Evolutionary conservation across 257 asterid genomes (phyloP).

Genomic region (Anisodus acutangulus): DNA sequence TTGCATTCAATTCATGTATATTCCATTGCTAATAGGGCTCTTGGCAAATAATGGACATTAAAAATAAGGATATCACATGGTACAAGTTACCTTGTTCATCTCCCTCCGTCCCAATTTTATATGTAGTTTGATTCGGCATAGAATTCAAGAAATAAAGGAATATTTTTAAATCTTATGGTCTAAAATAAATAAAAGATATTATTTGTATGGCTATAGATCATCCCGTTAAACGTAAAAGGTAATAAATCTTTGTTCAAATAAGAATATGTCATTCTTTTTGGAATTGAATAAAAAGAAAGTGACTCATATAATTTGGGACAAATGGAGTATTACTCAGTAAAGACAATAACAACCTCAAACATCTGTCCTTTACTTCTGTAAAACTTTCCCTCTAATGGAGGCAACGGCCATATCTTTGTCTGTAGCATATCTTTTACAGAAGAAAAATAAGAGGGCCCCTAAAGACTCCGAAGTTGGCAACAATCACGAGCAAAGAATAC

Average conservation of each 20-base stretch:
- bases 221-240: too few species aligned
- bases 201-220: too few species aligned
- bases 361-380: slow-evolving; percentile 21
- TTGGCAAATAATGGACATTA: not conserved
- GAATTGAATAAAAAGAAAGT: too few species aligned
- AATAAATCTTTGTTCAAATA: too few species aligned
- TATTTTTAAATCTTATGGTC: too few species aligned
- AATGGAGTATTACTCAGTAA: not conserved
- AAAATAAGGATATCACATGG: not conserved
- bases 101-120: too few species aligned
- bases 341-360: slow-evolving; percentile 13
- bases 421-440: slow-evolving; percentile 31
- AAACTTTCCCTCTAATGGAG: slow-evolving; percentile 46
- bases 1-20: not conserved
- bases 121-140: too few species aligned
- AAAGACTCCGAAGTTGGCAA: slow-evolving; percentile 46
- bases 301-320: too few species aligned
- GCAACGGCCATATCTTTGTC: slow-evolving; percentile 48
- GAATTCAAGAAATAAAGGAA: too few species aligned
- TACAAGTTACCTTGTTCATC: not conserved
- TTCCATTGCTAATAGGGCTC: not conserved
- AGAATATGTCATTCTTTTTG: too few species aligned
- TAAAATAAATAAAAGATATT: too few species aligned
- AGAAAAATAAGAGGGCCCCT: slow-evolving; percentile 32
- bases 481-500: slow-evolving; percentile 56